Evolutionary conservation across 2,329 filamentous ascomycete genomes (phyloP), one percentile per base, ranked within the genome.

Genomic region (Mollisiaceae sp.): DNA sequence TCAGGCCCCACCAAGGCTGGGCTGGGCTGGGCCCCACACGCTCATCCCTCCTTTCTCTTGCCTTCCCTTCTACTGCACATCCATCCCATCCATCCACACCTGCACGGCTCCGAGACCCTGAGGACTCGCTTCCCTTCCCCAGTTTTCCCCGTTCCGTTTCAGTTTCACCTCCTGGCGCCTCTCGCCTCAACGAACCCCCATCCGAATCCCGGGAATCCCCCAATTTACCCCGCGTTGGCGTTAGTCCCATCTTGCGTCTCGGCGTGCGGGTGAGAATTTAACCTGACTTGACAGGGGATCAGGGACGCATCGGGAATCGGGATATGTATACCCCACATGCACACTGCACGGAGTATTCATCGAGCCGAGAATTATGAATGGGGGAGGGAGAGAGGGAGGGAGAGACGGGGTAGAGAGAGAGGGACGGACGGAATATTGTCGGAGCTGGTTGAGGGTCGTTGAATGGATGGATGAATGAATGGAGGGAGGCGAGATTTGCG

Each of bases 1-100:
- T n/a, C n/a, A 38, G 38, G 58, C 58, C 58, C 58, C 58, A 60
- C 58, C 18, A 47, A 60, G 43, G 58, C 58, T 60, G 45, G 45
- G n/a, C 8, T 3, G 52, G 43, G 58, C 58, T 60, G 45, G 45
- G n/a, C 8, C 15, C 43, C 43, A 32, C 27, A 32, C 15, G n/a
- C 14, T 22, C 15, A 3, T 4, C 22, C 45, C 3, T 22, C 27
- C 5, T 43, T 15, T 32, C 58, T 27, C 41, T 27, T 27, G 24
- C 8, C 8, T 15, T 32, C 50, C 41, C 58, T 20, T 15, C n/a
- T n/a, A n/a, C n/a, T n/a, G n/a, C n/a, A n/a, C n/a, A n/a, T n/a
- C n/a, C n/a, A n/a, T n/a, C n/a, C n/a, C n/a, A n/a, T n/a, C n/a
- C n/a, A n/a, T n/a, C 27, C n/a, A 14, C 20, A 8, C 41, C 15